Evolutionary conservation across 768 basidiomycete species (phyloP).

Genomic region (Pluteus cervinus): DNA sequence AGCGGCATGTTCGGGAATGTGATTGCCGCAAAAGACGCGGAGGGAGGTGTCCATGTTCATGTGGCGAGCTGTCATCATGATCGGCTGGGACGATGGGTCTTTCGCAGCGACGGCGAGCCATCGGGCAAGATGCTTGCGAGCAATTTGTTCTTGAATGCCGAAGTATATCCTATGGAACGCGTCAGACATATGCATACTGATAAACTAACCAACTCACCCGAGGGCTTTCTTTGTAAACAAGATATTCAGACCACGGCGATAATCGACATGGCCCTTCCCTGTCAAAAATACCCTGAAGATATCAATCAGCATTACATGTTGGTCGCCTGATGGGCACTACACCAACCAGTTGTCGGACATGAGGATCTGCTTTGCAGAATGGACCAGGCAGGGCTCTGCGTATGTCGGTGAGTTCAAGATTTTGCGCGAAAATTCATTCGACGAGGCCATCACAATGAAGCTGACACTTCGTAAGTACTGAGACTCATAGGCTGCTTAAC

Average conservation of each 20-base stretch:
- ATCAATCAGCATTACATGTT: no score
- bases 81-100: slow-evolving; percentile 45
- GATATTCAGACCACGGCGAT: slow-evolving; percentile 83
- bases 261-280: slow-evolving; percentile 90
- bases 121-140: slow-evolving; percentile 64
- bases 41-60: slow-evolving; percentile 98
- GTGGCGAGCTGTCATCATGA: slow-evolving; percentile 90
- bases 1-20: slow-evolving; percentile 78
- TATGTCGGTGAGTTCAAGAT: slow-evolving; percentile 91
- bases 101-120: slow-evolving; percentile 64
- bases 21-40: slow-evolving; percentile 88
- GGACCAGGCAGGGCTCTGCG: slow-evolving; percentile 91
- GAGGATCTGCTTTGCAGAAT: slow-evolving; percentile 85
- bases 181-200: slow-evolving; percentile 2
- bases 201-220: slow-evolving; percentile 45
- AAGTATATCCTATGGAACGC: slow-evolving; percentile 62
- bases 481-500: no score
- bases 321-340: background rate
- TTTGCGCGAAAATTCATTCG: slow-evolving; percentile 89
- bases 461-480: no score
- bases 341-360: slow-evolving; percentile 80
- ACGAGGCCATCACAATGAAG: slow-evolving; percentile 97
- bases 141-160: slow-evolving; percentile 73
- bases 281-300: slow-evolving; percentile 87
- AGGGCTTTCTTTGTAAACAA: slow-evolving; percentile 95